Evolutionary conservation across 2,329 filamentous ascomycete species (phyloP).

Genomic region (Pseudofabraea citricarpa): DNA sequence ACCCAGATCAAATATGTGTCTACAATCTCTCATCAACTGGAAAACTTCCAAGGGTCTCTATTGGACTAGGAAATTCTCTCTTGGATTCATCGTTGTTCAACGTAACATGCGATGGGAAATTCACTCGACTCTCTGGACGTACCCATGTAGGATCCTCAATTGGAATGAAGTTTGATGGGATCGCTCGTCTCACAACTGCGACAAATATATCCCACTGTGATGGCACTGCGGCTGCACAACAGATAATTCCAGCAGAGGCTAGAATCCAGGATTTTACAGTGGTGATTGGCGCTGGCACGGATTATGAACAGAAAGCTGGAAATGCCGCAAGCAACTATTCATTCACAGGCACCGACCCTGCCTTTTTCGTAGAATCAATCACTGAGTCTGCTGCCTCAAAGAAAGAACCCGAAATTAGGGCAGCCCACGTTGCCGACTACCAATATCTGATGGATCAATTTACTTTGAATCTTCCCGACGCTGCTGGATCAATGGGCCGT

Average conservation of each 20-base stretch:
- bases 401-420: conserved; percentile 26
- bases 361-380: conserved; percentile 28
- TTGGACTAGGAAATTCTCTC: conserved; percentile 39
- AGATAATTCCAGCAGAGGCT: conserved; percentile 24
- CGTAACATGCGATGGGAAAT: conserved; percentile 27
- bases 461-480: conserved; percentile 39
- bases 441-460: conserved; percentile 34
- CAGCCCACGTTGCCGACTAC: conserved; percentile 37
- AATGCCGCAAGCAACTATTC: conserved; percentile 37
- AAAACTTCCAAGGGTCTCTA: conserved; percentile 33
- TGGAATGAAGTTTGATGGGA: conserved; percentile 40
- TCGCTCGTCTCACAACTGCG: conserved; percentile 26
- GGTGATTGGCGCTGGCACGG: conserved; percentile 39
- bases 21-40: conserved; percentile 19
- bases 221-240: conserved; percentile 16
- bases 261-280: conserved; percentile 29
- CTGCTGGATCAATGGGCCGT: conserved; percentile 34
- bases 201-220: conserved; percentile 10
- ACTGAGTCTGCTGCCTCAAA: conserved; percentile 30
- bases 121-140: conserved; percentile 28
- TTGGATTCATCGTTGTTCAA: conserved; percentile 24
- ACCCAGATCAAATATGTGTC: conserved; percentile 32
- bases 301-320: conserved; percentile 47
- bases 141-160: conserved; percentile 35
- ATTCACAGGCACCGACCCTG: conserved; percentile 44